phyloP scores from a whole-genome alignment of 1,139 yeast species.

The Pichia sp. region DNA sequence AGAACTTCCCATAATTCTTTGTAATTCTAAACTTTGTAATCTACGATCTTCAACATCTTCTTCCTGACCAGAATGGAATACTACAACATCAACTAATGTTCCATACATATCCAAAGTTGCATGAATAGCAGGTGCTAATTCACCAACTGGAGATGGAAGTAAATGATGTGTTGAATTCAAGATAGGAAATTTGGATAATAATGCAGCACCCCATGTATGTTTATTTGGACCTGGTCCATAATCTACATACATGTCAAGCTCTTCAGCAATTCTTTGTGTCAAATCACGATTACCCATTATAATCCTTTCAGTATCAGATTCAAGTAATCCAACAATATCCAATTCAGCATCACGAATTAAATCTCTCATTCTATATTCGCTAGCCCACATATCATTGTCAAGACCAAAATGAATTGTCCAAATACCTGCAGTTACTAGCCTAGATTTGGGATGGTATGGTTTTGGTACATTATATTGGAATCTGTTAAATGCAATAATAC shows the following conservation, averaged over 20 bases:
- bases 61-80: constrained; percentile 97
- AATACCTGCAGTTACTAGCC: constrained; percentile 84
- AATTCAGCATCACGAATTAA: constrained; percentile 78
- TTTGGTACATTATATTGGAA: constrained; percentile 49
- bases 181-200: constrained; percentile 90
- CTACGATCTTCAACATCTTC: constrained; percentile 93
- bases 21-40: constrained; percentile 70
- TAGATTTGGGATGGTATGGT: constrained; percentile 74
- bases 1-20: constrained; percentile 73
- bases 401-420: constrained; percentile 98
- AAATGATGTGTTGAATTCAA: constrained; percentile 82
- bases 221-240: constrained; percentile 97
- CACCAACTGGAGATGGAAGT: constrained; percentile 95
- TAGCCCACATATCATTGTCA: constrained; percentile 97
- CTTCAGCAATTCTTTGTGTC: constrained; percentile 88
- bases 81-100: constrained; percentile 79
- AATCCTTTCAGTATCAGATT: constrained; percentile 87
- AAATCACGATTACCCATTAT: constrained; percentile 94
- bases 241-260: constrained; percentile 88
- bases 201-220: constrained; percentile 97
- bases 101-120: constrained; percentile 93
- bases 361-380: constrained; percentile 83
- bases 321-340: constrained; percentile 85
- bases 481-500: constrained; percentile 48
- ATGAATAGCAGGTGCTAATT: constrained; percentile 94